Conservation (phyloP, 2,329 filamentous ascomycete genomes). For the Graphium sp. region DNA sequence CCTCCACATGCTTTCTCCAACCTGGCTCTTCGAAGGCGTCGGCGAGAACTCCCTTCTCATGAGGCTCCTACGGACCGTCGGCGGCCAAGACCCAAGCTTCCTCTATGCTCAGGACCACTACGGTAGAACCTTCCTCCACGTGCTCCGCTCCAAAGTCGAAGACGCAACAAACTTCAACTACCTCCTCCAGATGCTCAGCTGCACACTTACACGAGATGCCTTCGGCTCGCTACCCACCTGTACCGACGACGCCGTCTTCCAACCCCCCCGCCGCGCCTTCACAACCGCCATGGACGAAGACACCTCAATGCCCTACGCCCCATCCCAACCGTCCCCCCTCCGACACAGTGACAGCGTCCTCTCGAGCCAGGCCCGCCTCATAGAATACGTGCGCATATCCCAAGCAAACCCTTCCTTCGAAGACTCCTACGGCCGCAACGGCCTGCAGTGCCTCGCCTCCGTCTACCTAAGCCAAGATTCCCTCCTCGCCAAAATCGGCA, state of each 20-base stretch:
- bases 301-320: background rate
- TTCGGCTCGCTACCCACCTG: conserved; percentile 19
- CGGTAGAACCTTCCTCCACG: conserved; percentile 35
- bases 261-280: conserved; percentile 7
- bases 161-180: conserved; percentile 7
- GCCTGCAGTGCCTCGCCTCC: conserved; percentile 39
- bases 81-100: conserved; percentile 10
- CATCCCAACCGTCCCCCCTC: background rate
- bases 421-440: conserved; percentile 32
- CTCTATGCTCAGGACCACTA: conserved; percentile 24
- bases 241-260: conserved; percentile 11
- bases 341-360: conserved; percentile 6
- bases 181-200: conserved; percentile 16
- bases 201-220: conserved; percentile 23
- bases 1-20: conserved; percentile 21
- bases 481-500: conserved; percentile 17
- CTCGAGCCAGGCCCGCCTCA: conserved; percentile 2
- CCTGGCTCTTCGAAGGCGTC: conserved; percentile 17
- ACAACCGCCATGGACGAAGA: conserved; percentile 8
- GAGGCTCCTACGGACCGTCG: conserved; percentile 11
- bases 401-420: conserved; percentile 8
- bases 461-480: conserved; percentile 25
- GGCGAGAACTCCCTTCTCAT: conserved; percentile 6
- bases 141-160: conserved; percentile 13
- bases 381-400: conserved; percentile 9